Conservation (phyloP, 2,329 filamentous ascomycete genomes). For the Xylariaceae sp. region DNA sequence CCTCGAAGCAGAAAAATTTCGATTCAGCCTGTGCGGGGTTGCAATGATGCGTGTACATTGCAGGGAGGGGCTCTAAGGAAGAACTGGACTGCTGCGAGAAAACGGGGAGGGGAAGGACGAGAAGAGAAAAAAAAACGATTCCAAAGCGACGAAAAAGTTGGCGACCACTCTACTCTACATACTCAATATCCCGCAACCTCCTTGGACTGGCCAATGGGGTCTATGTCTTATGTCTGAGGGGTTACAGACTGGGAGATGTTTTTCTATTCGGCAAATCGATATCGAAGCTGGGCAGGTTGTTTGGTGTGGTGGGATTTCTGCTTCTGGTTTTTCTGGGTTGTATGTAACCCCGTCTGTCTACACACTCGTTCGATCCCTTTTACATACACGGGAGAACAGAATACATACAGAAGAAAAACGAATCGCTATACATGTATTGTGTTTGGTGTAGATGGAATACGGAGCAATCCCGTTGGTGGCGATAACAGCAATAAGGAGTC, state of each 20-base stretch:
- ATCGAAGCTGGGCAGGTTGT: no score
- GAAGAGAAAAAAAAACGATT: not conserved
- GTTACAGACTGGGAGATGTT: not conserved
- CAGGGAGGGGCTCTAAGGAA: not conserved
- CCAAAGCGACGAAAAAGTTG: not conserved
- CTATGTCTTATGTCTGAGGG: no score
- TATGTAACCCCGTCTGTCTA: not conserved
- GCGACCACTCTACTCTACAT: not conserved
- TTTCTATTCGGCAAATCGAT: not conserved
- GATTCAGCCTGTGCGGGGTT: slow-evolving; percentile 1
- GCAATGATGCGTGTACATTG: not conserved
- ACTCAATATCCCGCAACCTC: slow-evolving; percentile 10
- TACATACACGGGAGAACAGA: no score
- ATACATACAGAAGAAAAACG: no score
- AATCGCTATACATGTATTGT: no score
- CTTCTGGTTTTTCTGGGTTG: not conserved
- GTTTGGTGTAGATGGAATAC: slow-evolving; percentile 2
- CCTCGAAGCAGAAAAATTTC: not conserved
- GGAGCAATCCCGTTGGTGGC: slow-evolving; percentile 9
- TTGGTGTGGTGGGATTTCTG: not conserved
- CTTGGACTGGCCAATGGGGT: not conserved
- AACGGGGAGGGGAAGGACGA: not conserved
- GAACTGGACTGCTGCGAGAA: not conserved
- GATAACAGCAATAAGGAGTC: not conserved
- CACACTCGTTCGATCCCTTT: no score